Percentiles rank a stretch among this genome's conserved stretches.
Evolutionary conservation across 2,329 filamentous ascomycete species (phyloP).

Genomic region (Aquanectria penicillioides): DNA sequence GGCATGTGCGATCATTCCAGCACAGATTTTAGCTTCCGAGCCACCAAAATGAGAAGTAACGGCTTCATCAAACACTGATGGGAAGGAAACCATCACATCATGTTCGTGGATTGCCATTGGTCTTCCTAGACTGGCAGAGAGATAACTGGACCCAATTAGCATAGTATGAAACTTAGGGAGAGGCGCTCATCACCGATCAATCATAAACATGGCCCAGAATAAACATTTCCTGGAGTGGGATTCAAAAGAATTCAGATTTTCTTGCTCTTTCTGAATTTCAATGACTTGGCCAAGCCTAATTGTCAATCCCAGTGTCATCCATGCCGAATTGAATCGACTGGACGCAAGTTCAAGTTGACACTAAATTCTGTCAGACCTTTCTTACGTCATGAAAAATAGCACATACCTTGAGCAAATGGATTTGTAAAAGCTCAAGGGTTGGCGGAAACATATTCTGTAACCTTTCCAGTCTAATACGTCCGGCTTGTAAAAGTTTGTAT

Average conservation of each 20-base stretch:
- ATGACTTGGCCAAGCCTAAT: constrained; percentile 4
- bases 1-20: not conserved
- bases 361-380: not conserved
- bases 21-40: not conserved
- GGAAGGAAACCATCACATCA: not conserved
- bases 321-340: constrained; percentile 2
- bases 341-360: constrained; percentile 6
- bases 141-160: not conserved
- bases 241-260: not conserved
- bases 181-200: not conserved
- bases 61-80: not conserved
- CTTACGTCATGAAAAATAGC: not conserved
- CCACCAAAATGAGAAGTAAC: not conserved
- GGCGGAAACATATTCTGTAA: not conserved
- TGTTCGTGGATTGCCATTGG: constrained; percentile 10
- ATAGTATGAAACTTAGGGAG: too few species aligned
- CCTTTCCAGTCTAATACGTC: not conserved
- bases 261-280: not conserved
- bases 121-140: not conserved
- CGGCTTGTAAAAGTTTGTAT: not conserved
- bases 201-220: not conserved
- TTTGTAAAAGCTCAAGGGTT: not conserved
- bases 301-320: not conserved
- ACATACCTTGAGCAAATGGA: not conserved
- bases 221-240: not conserved